Base-by-base conservation (phyloP, 768 basidiomycete genomes). In the Termitomyces eurrhizus region DNA sequence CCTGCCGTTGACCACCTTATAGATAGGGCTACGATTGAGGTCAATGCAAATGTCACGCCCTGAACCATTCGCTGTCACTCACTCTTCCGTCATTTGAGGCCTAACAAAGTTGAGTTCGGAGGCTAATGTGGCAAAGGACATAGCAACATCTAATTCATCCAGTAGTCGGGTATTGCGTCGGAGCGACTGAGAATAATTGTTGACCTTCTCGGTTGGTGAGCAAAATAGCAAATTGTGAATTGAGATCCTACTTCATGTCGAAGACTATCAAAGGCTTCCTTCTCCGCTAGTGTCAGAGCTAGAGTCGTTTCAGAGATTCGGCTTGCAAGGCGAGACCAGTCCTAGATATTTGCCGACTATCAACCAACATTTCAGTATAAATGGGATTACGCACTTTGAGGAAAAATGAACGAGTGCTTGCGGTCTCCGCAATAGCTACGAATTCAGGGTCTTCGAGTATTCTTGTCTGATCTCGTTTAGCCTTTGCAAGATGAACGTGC, bases 111-210 rank as follows among this genome's bases (percentile, higher is more conserved):
- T 83, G 76, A 92, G 80, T 64, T 96, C 92, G 3, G 75, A 70
- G 0, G 95, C 96, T 24, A 95, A 78, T 50, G 81, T 82, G 6
- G 95, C 90, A 65, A 96, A 97, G 0, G 88, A 85, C 3, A 94
- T 71, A 0, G 84, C 81, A 14, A 97, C 85, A 68, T 98, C 95
- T 13, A 98, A 73, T 71, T 98, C 94, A 68, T 95, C 93, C 42
- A 95, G 74, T 49, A 94, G 78, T 32, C 84, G 81, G 4, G 91
- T 86, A 68, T 95, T 96, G 33, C 80, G 78, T 63, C 88, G 81
- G n/a, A 98, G 73, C 26, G 76, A 74, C 6, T 72, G 62, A 12
- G 85, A 79, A 62, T 83, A 76, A 14, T 74, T 75, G 60, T 80
- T 88, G 51, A 95, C 87, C 93, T 94, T 62, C 13, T 52, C 26